Conservation (phyloP, 2,329 filamentous ascomycete genomes). For the Bipolaris sorokiniana region DNA sequence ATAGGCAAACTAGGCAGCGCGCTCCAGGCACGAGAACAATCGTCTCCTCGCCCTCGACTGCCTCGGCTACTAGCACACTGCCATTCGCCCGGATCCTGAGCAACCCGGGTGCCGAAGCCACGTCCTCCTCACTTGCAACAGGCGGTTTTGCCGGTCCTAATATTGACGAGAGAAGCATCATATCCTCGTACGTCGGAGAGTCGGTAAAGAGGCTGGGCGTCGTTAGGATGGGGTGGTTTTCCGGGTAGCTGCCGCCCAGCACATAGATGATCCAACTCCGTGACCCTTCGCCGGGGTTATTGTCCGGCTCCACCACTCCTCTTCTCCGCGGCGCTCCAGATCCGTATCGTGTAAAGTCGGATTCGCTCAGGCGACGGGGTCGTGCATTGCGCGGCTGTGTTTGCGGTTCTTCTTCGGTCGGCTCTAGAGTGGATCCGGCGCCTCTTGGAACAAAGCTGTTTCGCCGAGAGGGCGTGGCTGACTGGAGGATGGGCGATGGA, state of each 20-base stretch:
- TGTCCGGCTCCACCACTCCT: conserved; percentile 64
- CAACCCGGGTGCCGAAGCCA: conserved; percentile 66
- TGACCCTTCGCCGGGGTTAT: conserved; percentile 63
- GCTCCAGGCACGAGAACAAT: conserved; percentile 50
- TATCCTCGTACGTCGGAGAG: conserved; percentile 74
- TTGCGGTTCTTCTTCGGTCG: conserved; percentile 52
- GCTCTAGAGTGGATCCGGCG: conserved; percentile 50
- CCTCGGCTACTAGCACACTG: conserved; percentile 55
- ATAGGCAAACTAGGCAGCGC: conserved; percentile 70
- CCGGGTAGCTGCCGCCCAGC: conserved; percentile 71
- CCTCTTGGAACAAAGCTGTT: conserved; percentile 49
- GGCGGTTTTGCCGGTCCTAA: conserved; percentile 72
- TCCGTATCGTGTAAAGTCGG: conserved; percentile 66
- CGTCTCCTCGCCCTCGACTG: conserved; percentile 47
- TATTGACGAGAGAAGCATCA: conserved; percentile 71
- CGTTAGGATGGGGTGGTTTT: conserved; percentile 72
- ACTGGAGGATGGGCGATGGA: conserved; percentile 45
- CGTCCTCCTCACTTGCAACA: conserved; percentile 68
- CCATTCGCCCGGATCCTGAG: conserved; percentile 57
- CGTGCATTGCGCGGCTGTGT: conserved; percentile 52
- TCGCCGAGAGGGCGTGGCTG: conserved; percentile 47
- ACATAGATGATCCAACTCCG: conserved; percentile 77
- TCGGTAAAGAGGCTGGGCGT: conserved; percentile 74
- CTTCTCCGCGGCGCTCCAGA: conserved; percentile 68
- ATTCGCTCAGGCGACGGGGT: conserved; percentile 64